Evolutionary conservation across 2,329 filamentous ascomycete genomes (phyloP).

Genomic region (Periconia sp.): DNA sequence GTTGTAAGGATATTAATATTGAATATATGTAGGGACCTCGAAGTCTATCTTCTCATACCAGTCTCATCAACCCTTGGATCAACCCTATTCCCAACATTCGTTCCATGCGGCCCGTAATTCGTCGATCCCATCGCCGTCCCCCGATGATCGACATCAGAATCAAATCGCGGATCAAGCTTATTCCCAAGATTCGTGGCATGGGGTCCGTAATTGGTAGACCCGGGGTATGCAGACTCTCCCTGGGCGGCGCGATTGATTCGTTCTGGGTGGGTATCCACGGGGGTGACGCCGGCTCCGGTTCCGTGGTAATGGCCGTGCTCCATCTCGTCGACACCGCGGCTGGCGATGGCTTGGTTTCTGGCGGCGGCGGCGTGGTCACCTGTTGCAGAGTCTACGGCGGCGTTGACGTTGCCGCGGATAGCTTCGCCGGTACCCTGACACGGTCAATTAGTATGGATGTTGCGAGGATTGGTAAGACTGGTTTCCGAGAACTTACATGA

Average conservation of each 20-base stretch:
- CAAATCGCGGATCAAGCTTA: conserved; percentile 24
- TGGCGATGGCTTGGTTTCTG: conserved; percentile 40
- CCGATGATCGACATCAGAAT: conserved; percentile 14
- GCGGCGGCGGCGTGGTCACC: conserved; percentile 34
- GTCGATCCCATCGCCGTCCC: conserved; percentile 12
- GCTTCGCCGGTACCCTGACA: conserved; percentile 48
- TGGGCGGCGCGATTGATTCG: conserved; percentile 25
- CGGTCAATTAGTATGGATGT: conserved; percentile 13
- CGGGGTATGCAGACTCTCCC: conserved; percentile 22
- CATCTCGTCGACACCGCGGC: conserved; percentile 42
- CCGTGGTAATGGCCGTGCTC: conserved; percentile 39
- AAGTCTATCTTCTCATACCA: conserved; percentile 1
- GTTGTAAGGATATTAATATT: no score
- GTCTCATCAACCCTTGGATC: conserved; percentile 19
- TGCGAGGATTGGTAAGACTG: neutral
- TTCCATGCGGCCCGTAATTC: conserved; percentile 33
- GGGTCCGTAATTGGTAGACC: conserved; percentile 36
- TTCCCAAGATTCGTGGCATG: conserved; percentile 22
- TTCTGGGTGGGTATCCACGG: conserved; percentile 32
- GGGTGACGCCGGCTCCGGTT: conserved; percentile 36
- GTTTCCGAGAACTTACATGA: conserved; percentile 31
- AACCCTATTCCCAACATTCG: conserved; percentile 32
- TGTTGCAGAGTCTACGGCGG: conserved; percentile 39
- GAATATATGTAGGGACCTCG: no score
- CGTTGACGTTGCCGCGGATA: conserved; percentile 46